phyloP scores from a whole-genome alignment of 371 early-diverging fungal genomes.

The Modicella reniformis region DNA sequence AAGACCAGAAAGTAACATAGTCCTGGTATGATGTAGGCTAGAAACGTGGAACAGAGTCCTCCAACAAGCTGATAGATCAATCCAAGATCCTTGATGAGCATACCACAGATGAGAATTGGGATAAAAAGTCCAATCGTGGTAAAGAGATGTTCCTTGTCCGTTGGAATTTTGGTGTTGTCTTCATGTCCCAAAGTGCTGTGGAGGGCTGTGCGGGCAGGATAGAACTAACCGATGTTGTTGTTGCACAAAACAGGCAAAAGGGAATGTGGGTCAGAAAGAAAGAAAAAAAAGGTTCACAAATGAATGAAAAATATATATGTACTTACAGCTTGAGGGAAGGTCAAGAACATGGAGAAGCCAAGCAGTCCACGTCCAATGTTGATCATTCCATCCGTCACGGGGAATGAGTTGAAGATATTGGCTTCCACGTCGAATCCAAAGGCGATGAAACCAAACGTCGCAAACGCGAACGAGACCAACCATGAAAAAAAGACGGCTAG shows the following conservation, averaged over 20 bases:
- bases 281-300: background rate
- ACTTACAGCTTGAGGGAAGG: conserved; percentile 47
- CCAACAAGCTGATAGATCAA: conserved; percentile 67
- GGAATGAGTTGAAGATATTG: conserved; percentile 69
- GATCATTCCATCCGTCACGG: conserved; percentile 60
- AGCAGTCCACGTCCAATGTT: conserved; percentile 64
- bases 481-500: conserved; percentile 63
- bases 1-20: conserved; percentile 58
- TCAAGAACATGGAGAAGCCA: conserved; percentile 68
- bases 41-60: conserved; percentile 63
- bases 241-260: too few species aligned
- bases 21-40: conserved; percentile 70
- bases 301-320: too few species aligned
- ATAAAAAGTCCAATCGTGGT: conserved; percentile 59
- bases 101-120: conserved; percentile 57
- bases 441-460: conserved; percentile 64
- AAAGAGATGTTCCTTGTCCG: conserved; percentile 56
- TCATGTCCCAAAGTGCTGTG: conserved; percentile 66
- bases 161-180: conserved; percentile 56
- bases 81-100: conserved; percentile 60
- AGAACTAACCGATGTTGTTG: conserved; percentile 42
- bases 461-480: conserved; percentile 68
- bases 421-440: conserved; percentile 67
- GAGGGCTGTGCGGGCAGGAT: conserved; percentile 65
- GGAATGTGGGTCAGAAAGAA: background rate